A percentile compares a stretch with the other conserved stretches of the same genome.
These are phyloP conservation scores for Phytophthora multivora DNA, from an alignment of 352 stramenopile genomes.

Conservation along the genomic window DNA sequence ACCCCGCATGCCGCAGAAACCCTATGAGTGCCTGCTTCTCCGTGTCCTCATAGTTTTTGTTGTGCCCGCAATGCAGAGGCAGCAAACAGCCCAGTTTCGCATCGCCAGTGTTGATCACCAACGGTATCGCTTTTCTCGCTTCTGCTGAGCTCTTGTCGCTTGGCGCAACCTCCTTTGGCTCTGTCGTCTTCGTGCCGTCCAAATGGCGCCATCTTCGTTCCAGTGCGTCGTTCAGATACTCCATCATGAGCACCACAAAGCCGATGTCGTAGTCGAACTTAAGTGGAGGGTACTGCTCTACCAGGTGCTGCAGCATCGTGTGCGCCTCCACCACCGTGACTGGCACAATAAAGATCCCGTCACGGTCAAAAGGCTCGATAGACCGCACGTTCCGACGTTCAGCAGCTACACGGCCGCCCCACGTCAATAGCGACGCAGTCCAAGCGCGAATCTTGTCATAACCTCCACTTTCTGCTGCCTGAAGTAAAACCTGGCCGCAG, in stretches of 20 bases:
- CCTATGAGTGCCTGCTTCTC: conserved; percentile 73
- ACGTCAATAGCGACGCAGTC: conserved; percentile 73
- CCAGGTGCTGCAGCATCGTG: conserved; percentile 51
- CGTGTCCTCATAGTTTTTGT: conserved; percentile 79
- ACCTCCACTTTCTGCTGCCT: conserved; percentile 73
- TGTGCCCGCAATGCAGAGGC: conserved; percentile 83
- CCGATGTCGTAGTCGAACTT: conserved; percentile 82
- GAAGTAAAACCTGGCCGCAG: conserved; percentile 79
- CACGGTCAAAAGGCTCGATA: conserved; percentile 68
- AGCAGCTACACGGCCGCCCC: conserved; percentile 60
- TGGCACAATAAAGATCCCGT: conserved; percentile 70
- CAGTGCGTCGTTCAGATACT: conserved; percentile 77
- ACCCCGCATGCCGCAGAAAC: conserved; percentile 58
- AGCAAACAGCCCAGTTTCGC: conserved; percentile 60
- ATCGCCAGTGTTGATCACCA: conserved; percentile 42
- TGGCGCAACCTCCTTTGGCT: conserved; percentile 11
- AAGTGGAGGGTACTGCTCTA: conserved; percentile 59
- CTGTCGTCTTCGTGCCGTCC: conserved; percentile 32
- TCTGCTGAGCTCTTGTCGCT: conserved; percentile 9
- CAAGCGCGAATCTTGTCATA: conserved; percentile 86
- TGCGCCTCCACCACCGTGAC: conserved; percentile 64
- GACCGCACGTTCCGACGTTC: conserved; percentile 40
- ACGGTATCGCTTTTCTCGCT: conserved; percentile 19
- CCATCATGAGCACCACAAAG: conserved; percentile 73
- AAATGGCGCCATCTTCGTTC: conserved; percentile 54